Conservation (phyloP, 139 green algal genomes). For the Chlorella sorokiniana region DNA sequence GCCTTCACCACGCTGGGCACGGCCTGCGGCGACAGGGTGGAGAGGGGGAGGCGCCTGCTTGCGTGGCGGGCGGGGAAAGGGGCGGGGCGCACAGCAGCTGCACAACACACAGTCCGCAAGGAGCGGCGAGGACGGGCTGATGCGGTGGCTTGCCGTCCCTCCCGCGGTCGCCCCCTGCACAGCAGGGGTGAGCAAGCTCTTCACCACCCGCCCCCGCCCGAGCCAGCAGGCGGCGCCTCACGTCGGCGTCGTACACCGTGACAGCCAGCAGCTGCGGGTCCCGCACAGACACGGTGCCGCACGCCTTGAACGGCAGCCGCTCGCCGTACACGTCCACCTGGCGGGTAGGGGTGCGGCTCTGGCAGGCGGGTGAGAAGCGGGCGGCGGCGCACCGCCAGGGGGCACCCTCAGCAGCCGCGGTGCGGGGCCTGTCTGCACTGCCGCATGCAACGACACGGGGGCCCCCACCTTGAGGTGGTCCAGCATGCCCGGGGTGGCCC, state of each 20-base stretch:
- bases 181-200: background rate
- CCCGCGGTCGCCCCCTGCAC: background rate
- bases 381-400: no score
- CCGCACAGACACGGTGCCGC: conserved; percentile 69
- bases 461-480: conserved; percentile 65
- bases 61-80: background rate
- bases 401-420: no score
- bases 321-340: conserved; percentile 63
- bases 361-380: background rate
- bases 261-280: conserved; percentile 72
- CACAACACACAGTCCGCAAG: no score
- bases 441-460: no score
- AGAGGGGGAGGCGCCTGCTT: background rate
- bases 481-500: conserved; percentile 78
- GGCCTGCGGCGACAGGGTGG: conserved; percentile 43
- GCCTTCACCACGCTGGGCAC: conserved; percentile 58
- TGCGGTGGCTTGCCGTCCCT: background rate
- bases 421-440: no score
- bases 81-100: no score
- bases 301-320: conserved; percentile 61
- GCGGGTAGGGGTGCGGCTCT: background rate
- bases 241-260: conserved; percentile 66
- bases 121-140: background rate
- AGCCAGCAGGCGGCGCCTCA: no score
- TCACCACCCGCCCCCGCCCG: background rate